Percentiles rank a stretch among this genome's conserved stretches.
These are phyloP conservation scores for Pseudogymnoascus sp. DNA, from an alignment of 2,329 filamentous ascomycete genomes.

Conservation along the genomic window DNA sequence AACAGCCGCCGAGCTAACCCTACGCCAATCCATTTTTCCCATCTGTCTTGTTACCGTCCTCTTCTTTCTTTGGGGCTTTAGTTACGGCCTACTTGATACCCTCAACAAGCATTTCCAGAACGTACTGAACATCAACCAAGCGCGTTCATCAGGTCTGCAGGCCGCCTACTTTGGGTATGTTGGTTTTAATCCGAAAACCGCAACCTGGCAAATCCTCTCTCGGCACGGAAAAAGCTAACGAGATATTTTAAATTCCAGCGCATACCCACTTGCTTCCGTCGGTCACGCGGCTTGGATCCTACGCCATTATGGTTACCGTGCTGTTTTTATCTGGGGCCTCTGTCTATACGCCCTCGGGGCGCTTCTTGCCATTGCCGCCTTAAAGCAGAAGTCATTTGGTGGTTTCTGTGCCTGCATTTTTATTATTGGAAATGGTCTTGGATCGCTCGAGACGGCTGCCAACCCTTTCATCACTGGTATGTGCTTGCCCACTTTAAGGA, in stretches of 20 bases:
- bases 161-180: slow-evolving; percentile 31
- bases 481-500: neutral
- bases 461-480: slow-evolving; percentile 47
- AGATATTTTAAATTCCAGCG: slow-evolving; percentile 19
- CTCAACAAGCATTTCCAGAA: slow-evolving; percentile 36
- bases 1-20: slow-evolving; percentile 34
- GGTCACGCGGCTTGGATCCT: slow-evolving; percentile 59
- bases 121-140: slow-evolving; percentile 29
- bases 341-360: slow-evolving; percentile 55
- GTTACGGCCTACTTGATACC: slow-evolving; percentile 36
- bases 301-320: slow-evolving; percentile 54
- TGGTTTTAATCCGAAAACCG: neutral
- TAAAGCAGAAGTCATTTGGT: slow-evolving; percentile 41
- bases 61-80: slow-evolving; percentile 46
- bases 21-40: slow-evolving; percentile 37
- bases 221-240: neutral
- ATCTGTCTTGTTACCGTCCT: slow-evolving; percentile 38
- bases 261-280: slow-evolving; percentile 62
- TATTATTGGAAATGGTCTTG: slow-evolving; percentile 64
- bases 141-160: slow-evolving; percentile 15
- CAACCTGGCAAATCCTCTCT: neutral
- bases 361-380: slow-evolving; percentile 50
- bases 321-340: slow-evolving; percentile 59
- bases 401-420: slow-evolving; percentile 37
- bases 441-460: slow-evolving; percentile 67